A percentile compares a stretch with the other conserved stretches of the same genome.
Conservation (phyloP, 441 rosid genomes). For the Viola pubescens region DNA sequence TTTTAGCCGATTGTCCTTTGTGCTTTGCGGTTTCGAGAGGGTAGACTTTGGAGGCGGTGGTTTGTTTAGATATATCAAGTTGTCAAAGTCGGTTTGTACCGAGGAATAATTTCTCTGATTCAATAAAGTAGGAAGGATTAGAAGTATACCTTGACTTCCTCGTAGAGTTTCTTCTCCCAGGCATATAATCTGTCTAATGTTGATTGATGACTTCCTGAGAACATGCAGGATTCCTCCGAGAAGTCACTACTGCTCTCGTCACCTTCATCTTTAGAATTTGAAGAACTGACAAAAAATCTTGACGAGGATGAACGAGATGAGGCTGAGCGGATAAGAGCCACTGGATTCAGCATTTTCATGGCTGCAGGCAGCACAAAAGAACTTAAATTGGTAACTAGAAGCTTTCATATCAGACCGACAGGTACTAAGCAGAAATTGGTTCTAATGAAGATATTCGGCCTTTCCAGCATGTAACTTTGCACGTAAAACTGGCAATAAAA, state of each 20-base stretch:
- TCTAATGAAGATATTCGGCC: neutral
- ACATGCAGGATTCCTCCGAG: conserved; percentile 66
- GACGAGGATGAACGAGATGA: conserved; percentile 89
- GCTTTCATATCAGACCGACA: neutral
- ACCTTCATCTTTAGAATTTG: conserved; percentile 53
- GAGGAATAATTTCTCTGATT: no score
- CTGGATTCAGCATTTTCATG: conserved; percentile 87
- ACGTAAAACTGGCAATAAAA: neutral
- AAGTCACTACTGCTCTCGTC: conserved; percentile 64
- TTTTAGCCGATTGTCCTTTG: no score
- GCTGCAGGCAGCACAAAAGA: conserved; percentile 40
- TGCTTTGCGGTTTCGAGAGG: no score
- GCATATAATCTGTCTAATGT: conserved; percentile 75
- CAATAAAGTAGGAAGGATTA: neutral
- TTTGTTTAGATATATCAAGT: no score
- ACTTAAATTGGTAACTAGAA: neutral
- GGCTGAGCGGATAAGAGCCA: conserved; percentile 81
- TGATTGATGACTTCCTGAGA: conserved; percentile 81
- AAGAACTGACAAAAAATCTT: conserved; percentile 59
- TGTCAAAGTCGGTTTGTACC: no score
- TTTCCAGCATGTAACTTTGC: neutral
- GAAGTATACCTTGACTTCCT: conserved; percentile 70
- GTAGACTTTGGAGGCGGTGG: no score
- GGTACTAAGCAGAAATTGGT: neutral
- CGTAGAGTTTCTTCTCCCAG: conserved; percentile 98